Evolutionary conservation across 129 eudicot genomes (phyloP).

Genomic region (Erigeron canadensis): DNA sequence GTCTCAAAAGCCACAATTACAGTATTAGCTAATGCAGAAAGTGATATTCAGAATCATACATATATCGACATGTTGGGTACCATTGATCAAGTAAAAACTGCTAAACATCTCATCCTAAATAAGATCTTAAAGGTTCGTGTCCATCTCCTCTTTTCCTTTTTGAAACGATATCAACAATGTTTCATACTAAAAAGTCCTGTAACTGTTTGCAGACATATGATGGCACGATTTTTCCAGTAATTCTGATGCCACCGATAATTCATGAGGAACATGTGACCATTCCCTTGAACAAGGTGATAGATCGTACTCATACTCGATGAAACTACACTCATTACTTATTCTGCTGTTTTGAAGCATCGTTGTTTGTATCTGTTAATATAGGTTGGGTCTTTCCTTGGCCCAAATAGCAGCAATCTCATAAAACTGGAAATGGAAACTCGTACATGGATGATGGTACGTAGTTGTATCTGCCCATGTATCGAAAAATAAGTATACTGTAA

Average conservation of each 20-base stretch:
- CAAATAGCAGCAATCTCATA: background rate
- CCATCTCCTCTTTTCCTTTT: background rate
- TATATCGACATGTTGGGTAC: constrained; percentile 29
- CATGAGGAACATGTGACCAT: background rate
- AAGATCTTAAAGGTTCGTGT: constrained; percentile 15
- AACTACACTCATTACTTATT: background rate
- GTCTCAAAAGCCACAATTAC: constrained; percentile 26
- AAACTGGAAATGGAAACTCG: background rate
- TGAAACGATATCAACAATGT: too few species aligned
- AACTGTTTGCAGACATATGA: background rate
- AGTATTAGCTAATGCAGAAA: constrained; percentile 21
- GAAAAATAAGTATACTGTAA: background rate
- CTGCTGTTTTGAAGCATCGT: background rate
- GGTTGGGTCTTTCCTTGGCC: background rate
- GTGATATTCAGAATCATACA: background rate
- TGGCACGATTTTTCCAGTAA: background rate
- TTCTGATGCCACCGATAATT: background rate
- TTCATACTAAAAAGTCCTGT: background rate
- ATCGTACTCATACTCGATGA: background rate
- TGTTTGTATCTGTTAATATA: background rate
- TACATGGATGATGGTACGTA: background rate
- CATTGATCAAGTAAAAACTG: constrained; percentile 19
- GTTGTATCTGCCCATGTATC: background rate
- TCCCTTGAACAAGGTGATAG: background rate
- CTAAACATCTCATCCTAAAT: constrained; percentile 31